A percentile compares a stretch with the other conserved stretches of the same genome.
Conservation (phyloP, 1,139 yeast genomes). For the Yamadazyma atmosphaerica region DNA sequence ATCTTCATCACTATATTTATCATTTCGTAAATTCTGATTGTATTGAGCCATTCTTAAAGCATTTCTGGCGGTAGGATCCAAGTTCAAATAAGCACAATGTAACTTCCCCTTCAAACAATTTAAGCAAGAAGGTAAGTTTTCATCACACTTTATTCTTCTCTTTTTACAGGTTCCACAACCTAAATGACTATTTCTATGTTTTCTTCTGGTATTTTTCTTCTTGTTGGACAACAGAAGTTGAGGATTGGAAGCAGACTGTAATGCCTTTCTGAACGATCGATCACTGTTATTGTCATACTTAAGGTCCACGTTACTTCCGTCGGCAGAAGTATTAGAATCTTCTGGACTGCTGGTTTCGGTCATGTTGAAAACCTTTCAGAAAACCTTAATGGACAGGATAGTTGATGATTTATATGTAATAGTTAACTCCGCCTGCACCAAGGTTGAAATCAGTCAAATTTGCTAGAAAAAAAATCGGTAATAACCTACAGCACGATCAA, state of each 20-base stretch:
- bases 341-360: not conserved
- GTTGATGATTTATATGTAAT: too few relatives aligned
- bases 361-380: not conserved
- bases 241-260: constrained; percentile 18
- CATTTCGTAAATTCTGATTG: constrained; percentile 43
- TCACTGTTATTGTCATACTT: constrained; percentile 9
- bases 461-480: too few relatives aligned
- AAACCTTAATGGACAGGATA: too few relatives aligned
- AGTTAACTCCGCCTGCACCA: too few relatives aligned
- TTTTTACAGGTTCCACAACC: constrained; percentile 70
- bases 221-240: constrained; percentile 15
- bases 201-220: constrained; percentile 53
- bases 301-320: too few relatives aligned
- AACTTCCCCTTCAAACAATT: constrained; percentile 62
- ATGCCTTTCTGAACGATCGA: constrained; percentile 17
- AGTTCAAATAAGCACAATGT: constrained; percentile 53
- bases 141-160: constrained; percentile 69
- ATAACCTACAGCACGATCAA: too few relatives aligned
- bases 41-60: constrained; percentile 54
- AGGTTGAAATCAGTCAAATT: too few relatives aligned
- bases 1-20: constrained; percentile 20
- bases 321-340: not conserved
- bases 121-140: constrained; percentile 57
- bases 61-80: constrained; percentile 51
- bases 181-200: constrained; percentile 62